Percentiles rank a stretch among this genome's conserved stretches.
Conservation (phyloP, 2,329 filamentous ascomycete genomes). For the Boeremia lycopersici region DNA sequence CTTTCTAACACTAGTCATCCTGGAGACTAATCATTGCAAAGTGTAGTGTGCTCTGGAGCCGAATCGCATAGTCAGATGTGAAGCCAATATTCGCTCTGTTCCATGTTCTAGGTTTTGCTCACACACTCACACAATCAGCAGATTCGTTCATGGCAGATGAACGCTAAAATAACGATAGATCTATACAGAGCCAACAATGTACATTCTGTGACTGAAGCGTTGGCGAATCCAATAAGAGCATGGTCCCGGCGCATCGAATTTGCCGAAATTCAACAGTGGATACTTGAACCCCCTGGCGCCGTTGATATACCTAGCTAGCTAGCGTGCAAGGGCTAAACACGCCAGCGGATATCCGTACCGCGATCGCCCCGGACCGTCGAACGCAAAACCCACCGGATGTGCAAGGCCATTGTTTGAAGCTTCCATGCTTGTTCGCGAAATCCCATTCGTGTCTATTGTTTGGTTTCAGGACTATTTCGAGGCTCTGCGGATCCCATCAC, state of each 20-base stretch:
- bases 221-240: neutral
- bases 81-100: too few species aligned
- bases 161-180: constrained; percentile 7
- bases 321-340: constrained; percentile 4
- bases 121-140: neutral
- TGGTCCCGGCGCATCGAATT: neutral
- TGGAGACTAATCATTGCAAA: too few species aligned
- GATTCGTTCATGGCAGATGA: neutral
- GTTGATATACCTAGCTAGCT: neutral
- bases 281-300: neutral
- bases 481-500: neutral
- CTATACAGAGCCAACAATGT: neutral
- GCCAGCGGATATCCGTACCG: constrained; percentile 14
- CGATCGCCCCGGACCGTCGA: constrained; percentile 16
- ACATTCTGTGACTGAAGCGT: neutral
- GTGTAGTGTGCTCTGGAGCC: too few species aligned
- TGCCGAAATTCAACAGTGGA: constrained; percentile 3
- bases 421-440: neutral
- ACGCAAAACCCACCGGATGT: constrained; percentile 4
- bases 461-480: constrained; percentile 18
- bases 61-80: too few species aligned
- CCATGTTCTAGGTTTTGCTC: too few species aligned
- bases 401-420: constrained; percentile 12
- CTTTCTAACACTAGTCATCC: too few species aligned
- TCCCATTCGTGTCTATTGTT: constrained; percentile 14